Percentiles rank a stretch among this genome's conserved stretches.
Evolutionary conservation across 2,329 filamentous ascomycete species (phyloP).

Genomic region (Neonectria coccinea): DNA sequence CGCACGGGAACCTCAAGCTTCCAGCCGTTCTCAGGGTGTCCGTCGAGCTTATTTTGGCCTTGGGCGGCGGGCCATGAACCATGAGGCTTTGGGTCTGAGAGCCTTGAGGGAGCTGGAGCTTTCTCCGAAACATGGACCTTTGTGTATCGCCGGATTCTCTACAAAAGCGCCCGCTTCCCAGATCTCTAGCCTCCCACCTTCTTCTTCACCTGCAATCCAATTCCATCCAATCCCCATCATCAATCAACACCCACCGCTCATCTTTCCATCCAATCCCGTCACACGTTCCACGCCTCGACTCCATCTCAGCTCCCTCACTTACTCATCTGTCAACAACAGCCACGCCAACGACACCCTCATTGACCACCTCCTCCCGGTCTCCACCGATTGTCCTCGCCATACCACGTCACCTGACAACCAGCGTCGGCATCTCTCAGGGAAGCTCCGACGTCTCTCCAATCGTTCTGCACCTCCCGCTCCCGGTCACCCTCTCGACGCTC

Average conservation of each 20-base stretch:
- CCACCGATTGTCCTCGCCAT: conserved; percentile 43
- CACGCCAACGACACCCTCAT: conserved; percentile 38
- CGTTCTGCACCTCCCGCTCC: conserved; percentile 54
- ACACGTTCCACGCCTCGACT: conserved; percentile 12
- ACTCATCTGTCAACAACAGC: conserved; percentile 40
- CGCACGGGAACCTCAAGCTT: not conserved
- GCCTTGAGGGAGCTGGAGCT: conserved; percentile 1
- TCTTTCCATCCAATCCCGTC: conserved; percentile 13
- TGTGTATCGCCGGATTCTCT: not conserved
- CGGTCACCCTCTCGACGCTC: conserved; percentile 45
- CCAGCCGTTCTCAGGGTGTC: not conserved
- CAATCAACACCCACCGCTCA: not conserved
- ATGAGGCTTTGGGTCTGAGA: no score
- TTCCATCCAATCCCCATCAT: conserved; percentile 9
- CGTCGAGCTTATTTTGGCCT: conserved; percentile 6
- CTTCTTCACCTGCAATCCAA: not conserved
- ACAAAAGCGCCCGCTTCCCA: conserved; percentile 1
- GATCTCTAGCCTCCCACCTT: not conserved
- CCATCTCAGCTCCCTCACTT: conserved; percentile 39
- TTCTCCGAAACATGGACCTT: conserved; percentile 4
- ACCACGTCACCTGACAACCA: conserved; percentile 38
- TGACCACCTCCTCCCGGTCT: conserved; percentile 41
- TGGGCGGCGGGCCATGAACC: not conserved
- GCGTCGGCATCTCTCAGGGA: conserved; percentile 36
- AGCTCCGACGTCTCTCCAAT: conserved; percentile 50